Conservation (phyloP, 371 early-diverging fungal genomes). For the Apophysomyces variabilis region DNA sequence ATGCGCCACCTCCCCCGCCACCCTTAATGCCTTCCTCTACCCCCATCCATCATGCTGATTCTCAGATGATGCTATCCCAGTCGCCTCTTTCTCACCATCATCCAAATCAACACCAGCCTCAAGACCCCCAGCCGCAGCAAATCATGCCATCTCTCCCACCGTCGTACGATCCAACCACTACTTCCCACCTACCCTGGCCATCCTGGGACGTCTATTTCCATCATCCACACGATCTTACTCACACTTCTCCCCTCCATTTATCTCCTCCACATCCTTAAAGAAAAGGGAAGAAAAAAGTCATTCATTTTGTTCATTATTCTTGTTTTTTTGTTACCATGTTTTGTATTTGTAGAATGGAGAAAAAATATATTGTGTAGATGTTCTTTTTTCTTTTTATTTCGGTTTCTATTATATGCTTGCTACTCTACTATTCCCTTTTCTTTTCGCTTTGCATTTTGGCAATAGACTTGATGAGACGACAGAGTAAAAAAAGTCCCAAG, state of each 20-base stretch:
- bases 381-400: background rate
- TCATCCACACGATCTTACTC: conserved; percentile 1
- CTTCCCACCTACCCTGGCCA: background rate
- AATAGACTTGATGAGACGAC: too few species aligned
- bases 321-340: background rate
- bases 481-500: too few species aligned
- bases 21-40: conserved; percentile 4
- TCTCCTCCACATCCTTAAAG: conserved; percentile 3
- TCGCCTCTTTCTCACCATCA: background rate
- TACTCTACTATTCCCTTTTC: background rate
- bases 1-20: conserved; percentile 11
- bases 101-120: too few species aligned
- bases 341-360: conserved; percentile 3
- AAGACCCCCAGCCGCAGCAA: background rate
- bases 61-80: background rate
- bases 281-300: background rate
- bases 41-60: background rate
- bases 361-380: background rate
- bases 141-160: background rate
- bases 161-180: background rate
- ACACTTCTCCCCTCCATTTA: background rate
- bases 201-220: conserved; percentile 4
- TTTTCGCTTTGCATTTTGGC: background rate
- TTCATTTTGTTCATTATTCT: background rate
- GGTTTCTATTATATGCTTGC: background rate